Percentiles rank a stretch among this genome's conserved stretches.
Conservation (phyloP, 2,329 filamentous ascomycete species). For the Cytospora schulzeri region DNA sequence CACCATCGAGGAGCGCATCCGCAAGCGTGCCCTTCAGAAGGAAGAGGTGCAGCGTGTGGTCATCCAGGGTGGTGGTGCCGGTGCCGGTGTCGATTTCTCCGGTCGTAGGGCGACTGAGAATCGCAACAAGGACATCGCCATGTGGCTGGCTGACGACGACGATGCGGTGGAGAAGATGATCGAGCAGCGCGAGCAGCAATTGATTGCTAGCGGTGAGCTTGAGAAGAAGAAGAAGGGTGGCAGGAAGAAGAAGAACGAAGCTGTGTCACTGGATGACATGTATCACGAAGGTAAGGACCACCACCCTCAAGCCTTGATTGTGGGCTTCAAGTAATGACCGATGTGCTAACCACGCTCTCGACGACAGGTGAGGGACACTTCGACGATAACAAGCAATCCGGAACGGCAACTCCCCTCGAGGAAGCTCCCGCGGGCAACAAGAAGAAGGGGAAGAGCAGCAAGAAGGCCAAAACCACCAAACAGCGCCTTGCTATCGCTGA, state of each 20-base stretch:
- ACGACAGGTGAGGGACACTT: slow-evolving; percentile 88
- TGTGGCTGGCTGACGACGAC: slow-evolving; percentile 98
- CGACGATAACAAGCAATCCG: slow-evolving; percentile 86
- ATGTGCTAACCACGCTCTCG: slow-evolving; percentile 35
- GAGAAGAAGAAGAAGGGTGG: slow-evolving; percentile 66
- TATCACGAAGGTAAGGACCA: slow-evolving; percentile 93
- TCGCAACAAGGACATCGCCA: slow-evolving; percentile 94
- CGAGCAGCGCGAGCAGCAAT: slow-evolving; percentile 86
- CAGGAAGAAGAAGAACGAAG: slow-evolving; percentile 53
- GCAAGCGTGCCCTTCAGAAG: slow-evolving; percentile 95
- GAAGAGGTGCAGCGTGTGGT: slow-evolving; percentile 98
- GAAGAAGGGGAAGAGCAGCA: slow-evolving; percentile 57
- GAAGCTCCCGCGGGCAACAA: slow-evolving; percentile 56
- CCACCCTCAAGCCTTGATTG: neutral
- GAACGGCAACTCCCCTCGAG: slow-evolving; percentile 79
- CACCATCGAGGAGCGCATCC: slow-evolving; percentile 97
- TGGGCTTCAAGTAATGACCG: neutral
- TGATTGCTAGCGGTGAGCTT: slow-evolving; percentile 71
- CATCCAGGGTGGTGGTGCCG: slow-evolving; percentile 83
- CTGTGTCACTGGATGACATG: slow-evolving; percentile 86
- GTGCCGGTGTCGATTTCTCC: slow-evolving; percentile 92
- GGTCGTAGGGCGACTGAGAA: slow-evolving; percentile 85
- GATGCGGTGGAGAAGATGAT: slow-evolving; percentile 79
- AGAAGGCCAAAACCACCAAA: slow-evolving; percentile 70
- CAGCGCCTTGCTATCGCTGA: slow-evolving; percentile 70